phyloP scores from a whole-genome alignment of 2,329 filamentous ascomycete genomes.

The Claviceps paspali region DNA sequence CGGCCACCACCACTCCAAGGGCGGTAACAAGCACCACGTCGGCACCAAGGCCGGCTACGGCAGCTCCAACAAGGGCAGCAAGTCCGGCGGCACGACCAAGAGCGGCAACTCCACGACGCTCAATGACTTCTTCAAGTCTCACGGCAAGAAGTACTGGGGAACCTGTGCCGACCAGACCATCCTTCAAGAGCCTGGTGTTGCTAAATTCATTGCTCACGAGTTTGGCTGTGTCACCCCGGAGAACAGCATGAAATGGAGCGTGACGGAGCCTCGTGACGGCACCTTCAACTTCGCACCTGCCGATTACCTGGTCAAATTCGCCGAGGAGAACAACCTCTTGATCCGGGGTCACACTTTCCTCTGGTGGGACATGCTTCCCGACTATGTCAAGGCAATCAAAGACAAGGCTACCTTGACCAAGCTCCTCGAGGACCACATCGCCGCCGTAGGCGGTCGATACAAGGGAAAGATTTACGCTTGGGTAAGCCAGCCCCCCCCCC shows the following conservation, averaged over 20 bases:
- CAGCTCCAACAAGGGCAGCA: neutral
- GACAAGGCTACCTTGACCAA: neutral
- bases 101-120: neutral
- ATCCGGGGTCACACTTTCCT: neutral
- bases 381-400: neutral
- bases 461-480: neutral
- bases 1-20: no score
- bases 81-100: neutral
- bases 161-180: neutral
- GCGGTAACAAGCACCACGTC: no score
- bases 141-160: neutral
- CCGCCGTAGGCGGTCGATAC: neutral
- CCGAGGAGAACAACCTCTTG: neutral
- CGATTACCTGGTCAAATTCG: neutral
- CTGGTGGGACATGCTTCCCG: neutral
- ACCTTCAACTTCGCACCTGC: conserved; percentile 34
- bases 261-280: conserved; percentile 29
- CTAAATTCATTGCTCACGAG: neutral
- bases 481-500: no score
- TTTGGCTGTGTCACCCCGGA: conserved; percentile 53
- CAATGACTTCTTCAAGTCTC: neutral
- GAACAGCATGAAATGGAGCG: conserved; percentile 59
- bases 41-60: no score
- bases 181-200: neutral
- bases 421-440: neutral